A percentile compares a stretch with the other conserved stretches of the same genome.
These are phyloP conservation scores for Yarrowia sp. DNA, from an alignment of 805 yeast species.

Conservation along the genomic window DNA sequence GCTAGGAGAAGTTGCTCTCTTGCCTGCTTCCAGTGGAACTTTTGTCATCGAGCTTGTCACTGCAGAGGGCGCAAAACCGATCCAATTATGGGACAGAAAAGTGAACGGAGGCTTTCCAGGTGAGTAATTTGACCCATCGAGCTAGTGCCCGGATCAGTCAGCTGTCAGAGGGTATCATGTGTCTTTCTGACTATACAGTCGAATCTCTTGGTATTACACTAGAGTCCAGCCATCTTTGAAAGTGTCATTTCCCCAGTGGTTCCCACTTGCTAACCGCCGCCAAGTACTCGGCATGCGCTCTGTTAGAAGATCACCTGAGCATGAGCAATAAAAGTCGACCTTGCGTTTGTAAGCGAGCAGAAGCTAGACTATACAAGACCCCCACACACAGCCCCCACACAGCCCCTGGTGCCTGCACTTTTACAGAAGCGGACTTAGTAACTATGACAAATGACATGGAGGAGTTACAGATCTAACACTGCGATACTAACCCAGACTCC, in stretches of 20 bases:
- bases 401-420: slow-evolving; percentile 16
- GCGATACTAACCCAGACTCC: slow-evolving; percentile 47
- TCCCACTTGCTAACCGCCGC: neutral
- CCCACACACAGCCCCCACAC: neutral
- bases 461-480: no score
- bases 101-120: slow-evolving; percentile 63
- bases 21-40: slow-evolving; percentile 50
- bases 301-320: neutral
- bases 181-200: no score
- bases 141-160: slow-evolving; percentile 38
- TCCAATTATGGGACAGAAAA: slow-evolving; percentile 58
- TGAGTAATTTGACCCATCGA: neutral
- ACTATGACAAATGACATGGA: neutral
- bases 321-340: no score
- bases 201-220: no score
- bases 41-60: slow-evolving; percentile 56
- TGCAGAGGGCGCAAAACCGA: slow-evolving; percentile 37
- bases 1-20: slow-evolving; percentile 53
- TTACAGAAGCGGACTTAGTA: neutral
- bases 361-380: neutral
- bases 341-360: no score
- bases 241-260: no score
- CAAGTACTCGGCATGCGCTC: neutral
- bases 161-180: neutral
- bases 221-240: neutral